Base-by-base conservation (phyloP, 2,329 filamentous ascomycete species). In the Cercospora sojina region DNA sequence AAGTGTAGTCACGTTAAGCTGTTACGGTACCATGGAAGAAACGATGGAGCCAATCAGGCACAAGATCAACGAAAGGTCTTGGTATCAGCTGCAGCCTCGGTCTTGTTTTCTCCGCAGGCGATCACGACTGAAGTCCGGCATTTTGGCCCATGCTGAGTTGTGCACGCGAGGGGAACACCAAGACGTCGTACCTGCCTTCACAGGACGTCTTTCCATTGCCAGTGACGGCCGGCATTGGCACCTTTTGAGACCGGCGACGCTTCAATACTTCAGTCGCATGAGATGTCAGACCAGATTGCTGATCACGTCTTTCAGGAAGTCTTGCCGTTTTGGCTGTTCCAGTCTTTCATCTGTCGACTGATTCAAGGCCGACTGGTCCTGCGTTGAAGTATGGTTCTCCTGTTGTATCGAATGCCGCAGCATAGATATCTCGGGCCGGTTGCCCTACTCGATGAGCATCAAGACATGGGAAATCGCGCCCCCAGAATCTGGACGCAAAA, bases 31-130 rank as follows among this genome's bases (percentile, higher is more conserved):
- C 47, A 25, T 55, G 23, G 41, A n/a, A 43, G 57, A 59, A 65
- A 65, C 64, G 64, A 65, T 31, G 51, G 25, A 56, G 49, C 58
- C 58, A 65, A 65, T 65, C 32, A 59, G 18, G 23, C 3, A 6
- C 57, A 27, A 12, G 13, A 9, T 60, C 25, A 5, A 27, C 25
- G 8, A 18, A 13, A 41, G 13, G 43, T 25, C 18, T 43, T 38
- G 20, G 32, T 27, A 18, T 27, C n/a, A 27, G 38, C 47, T 38
- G 58, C 32, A 31, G 58, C 58, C 58, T 47, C 58, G 38, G 58
- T 27, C 38, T 31, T 27, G 32, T 16, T 20, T 13, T 47, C 35
- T 27, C 32, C 58, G 41, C 38, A 47, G 58, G 23, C 38, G 32
- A 60, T 60, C 58, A 47, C 38, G 32, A 18, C 58, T 49, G 3